Conservation (phyloP, 2,329 filamentous ascomycete genomes). For the Bipolaris bicolor region DNA sequence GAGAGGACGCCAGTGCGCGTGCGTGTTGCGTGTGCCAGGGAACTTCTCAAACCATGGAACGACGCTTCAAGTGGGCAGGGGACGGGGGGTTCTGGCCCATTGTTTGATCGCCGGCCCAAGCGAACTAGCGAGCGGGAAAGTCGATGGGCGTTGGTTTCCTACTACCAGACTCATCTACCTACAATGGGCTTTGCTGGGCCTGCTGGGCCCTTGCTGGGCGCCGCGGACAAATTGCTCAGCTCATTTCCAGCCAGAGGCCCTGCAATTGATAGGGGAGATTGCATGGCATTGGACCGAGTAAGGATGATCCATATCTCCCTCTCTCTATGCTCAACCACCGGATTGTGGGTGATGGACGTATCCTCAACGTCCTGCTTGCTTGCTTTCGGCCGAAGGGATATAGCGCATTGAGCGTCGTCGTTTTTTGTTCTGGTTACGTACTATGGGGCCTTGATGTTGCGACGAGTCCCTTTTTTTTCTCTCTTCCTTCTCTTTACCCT, state of each 20-base stretch:
- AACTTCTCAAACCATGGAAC: slow-evolving; percentile 3
- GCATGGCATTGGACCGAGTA: neutral
- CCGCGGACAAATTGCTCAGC: slow-evolving; percentile 25
- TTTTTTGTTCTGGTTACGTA: neutral
- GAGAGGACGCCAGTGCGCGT: slow-evolving; percentile 21
- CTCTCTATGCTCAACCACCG: neutral
- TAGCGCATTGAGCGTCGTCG: neutral
- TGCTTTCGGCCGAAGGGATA: neutral
- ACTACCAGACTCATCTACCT: no score
- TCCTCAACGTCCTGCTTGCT: neutral
- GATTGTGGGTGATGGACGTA: no score
- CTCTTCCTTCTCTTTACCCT: neutral
- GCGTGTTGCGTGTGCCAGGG: slow-evolving; percentile 23
- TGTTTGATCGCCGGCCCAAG: slow-evolving; percentile 37
- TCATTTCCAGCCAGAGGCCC: slow-evolving; percentile 8
- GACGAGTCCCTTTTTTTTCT: slow-evolving; percentile 5
- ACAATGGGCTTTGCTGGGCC: no score
- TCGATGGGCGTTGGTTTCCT: no score
- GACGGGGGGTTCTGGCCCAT: slow-evolving; percentile 7
- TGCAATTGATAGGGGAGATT: slow-evolving; percentile 20
- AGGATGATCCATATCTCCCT: neutral
- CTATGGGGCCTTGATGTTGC: neutral
- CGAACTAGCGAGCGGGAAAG: slow-evolving; percentile 32
- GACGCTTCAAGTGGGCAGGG: slow-evolving; percentile 12
- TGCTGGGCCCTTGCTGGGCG: slow-evolving; percentile 3